Base-by-base conservation (phyloP, 805 yeast species). In the Wickerhamomyces bisporus region DNA sequence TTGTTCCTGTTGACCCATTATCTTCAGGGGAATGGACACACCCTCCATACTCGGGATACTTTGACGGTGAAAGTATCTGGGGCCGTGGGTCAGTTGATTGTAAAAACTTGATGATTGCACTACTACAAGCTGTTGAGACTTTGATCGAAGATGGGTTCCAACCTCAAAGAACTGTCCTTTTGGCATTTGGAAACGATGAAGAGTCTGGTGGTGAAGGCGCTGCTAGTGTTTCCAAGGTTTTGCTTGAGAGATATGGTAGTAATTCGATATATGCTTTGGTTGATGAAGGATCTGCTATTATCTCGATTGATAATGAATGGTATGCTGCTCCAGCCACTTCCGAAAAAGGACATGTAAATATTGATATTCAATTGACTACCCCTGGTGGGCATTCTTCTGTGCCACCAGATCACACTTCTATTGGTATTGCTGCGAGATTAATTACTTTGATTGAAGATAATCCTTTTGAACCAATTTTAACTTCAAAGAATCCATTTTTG, bases 11-110 rank as follows among this genome's bases (percentile, higher is more conserved):
- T 6, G 82, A 77, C 50, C 54, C 57, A n/a, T 74, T 68, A 18
- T 75, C 88, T 0, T 58, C 66, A 30, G 64, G 60, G 20, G 62
- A 73, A 39, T 86, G 95, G 95, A 65, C 62, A 0, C 66, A 74
- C 52, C 79, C 79, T 10, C 94, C 95, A 3, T 82, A 77, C 41
- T 57, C 68, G 14, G 87, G 83, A 13, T 64, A 71, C 49, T 84
- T 65, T 52, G 94, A 86, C 49, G 88, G 86, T 13, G 49, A 55
- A 27, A 52, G 51, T 6, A 49, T 87, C 4, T 84, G 77, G 73
- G 95, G 95, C 3, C 71, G 95, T 50, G 96, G 96, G 28, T 57
- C 85, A 3, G 59, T 71, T 31, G 96, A 87, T 57, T 80, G 87
- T 55, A 87, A 87, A 58, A 79, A 79, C 54, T 61, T 79, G 26